Evolutionary conservation across 164 flowering plant species (phyloP), one percentile per base, ranked within the genome.

Genomic region (Annona squamosa): DNA sequence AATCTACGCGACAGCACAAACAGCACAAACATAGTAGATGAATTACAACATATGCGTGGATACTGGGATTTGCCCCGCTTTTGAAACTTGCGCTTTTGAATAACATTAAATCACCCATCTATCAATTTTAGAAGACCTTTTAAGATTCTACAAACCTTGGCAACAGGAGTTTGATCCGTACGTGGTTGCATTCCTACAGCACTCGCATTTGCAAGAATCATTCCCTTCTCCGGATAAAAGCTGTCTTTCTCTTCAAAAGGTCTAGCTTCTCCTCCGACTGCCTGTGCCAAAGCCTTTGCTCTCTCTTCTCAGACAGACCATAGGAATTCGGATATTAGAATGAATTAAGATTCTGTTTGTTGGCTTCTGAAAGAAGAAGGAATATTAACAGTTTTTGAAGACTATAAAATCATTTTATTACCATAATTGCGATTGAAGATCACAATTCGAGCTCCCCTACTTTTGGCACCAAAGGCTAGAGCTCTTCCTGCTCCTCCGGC

Each of bases 401-500:
- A 47, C 46, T 26, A 64, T 6, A 64, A 19, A 64, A 64, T n/a
- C 13, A 16, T 67, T 45, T 68, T 3, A 68, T 68, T 87, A 87
- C 93, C 85, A 73, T 75, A 84, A 74, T 81, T 81, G 62, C 82
- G 72, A 81, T 89, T 83, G 67, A 82, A 83, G 71, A 89, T 73
- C 37, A 85, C 74, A 4, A 88, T 48, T 2, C 82, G 70, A 7
- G 91, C 91, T 62, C 89, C 89, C 76, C 87, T 83, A 65, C 66
- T 80, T 81, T 84, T 87, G 48, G 90, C 94, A 63, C 94, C 94
- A 70, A 84, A 86, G 6, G 94, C 90, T 19, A 90, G 69, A 72
- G 94, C 91, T 77, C 87, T 82, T 77, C 91, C 91, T 45, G 91
- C 91, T 46, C 94, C 91, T 67, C 94, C 90, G 76, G 91, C 94